A percentile compares a stretch with the other conserved stretches of the same genome.
These are phyloP conservation scores for Collybia sordida DNA, from an alignment of 768 basidiomycete species.

Conservation along the genomic window DNA sequence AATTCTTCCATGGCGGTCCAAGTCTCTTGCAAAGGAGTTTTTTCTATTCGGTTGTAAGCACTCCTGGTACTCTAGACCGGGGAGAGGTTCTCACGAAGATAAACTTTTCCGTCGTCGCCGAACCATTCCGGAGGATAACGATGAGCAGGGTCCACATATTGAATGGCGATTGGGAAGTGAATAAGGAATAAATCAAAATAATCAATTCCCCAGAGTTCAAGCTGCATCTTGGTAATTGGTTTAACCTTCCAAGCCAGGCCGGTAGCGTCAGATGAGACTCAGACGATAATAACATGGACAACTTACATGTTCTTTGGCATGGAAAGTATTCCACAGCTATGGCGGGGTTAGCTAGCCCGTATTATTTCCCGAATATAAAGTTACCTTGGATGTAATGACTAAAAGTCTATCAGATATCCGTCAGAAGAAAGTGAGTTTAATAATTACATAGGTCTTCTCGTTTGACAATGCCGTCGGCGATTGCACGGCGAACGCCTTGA, in stretches of 20 bases:
- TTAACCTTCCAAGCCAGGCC: conserved; percentile 41
- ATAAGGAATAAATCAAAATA: conserved; percentile 82
- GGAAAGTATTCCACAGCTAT: conserved; percentile 88
- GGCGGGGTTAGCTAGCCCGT: not conserved
- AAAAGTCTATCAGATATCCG: not conserved
- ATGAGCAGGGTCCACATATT: conserved; percentile 75
- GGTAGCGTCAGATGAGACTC: not conserved
- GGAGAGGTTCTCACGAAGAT: conserved; percentile 45
- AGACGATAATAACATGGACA: conserved; percentile 17
- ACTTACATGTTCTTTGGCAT: conserved; percentile 72
- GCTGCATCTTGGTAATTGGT: conserved; percentile 57
- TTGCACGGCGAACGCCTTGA: conserved; percentile 74
- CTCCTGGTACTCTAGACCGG: not conserved
- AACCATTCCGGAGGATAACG: conserved; percentile 86
- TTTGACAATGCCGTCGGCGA: conserved; percentile 80
- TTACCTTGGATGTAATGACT: conserved; percentile 85
- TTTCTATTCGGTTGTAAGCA: conserved; percentile 32
- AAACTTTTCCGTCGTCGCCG: conserved; percentile 68
- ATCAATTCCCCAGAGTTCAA: conserved; percentile 79
- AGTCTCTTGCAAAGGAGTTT: conserved; percentile 76
- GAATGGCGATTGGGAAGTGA: conserved; percentile 83
- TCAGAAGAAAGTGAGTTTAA: not conserved
- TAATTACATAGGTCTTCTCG: conserved; percentile 82
- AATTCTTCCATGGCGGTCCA: conserved; percentile 83
- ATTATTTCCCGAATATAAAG: conserved; percentile 3